phyloP scores from a whole-genome alignment of 257 asterid species.

The Nemophila menziesii region DNA sequence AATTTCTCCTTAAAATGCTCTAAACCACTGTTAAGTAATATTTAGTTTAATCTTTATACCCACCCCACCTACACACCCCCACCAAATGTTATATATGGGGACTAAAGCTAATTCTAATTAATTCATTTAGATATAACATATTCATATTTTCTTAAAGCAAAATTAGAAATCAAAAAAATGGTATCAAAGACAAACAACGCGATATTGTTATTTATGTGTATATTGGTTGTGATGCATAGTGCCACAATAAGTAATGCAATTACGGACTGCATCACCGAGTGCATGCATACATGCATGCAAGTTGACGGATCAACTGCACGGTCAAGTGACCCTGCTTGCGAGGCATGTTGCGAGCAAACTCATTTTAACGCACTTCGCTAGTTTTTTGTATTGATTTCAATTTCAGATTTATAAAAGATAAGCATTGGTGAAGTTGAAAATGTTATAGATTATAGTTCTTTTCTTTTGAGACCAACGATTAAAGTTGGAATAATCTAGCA shows the following conservation, averaged over 20 bases:
- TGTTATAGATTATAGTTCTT: no score
- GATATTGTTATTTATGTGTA: neutral
- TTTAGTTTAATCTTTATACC: neutral
- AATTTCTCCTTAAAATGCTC: slow-evolving; percentile 1
- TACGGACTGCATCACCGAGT: slow-evolving; percentile 12
- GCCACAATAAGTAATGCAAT: slow-evolving; percentile 1
- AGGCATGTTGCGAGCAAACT: slow-evolving; percentile 10
- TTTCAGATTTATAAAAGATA: no score
- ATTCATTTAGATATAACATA: neutral
- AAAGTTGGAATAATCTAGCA: no score
- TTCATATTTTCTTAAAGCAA: neutral
- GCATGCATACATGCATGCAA: slow-evolving; percentile 26
- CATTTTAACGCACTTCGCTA: no score
- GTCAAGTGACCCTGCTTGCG: slow-evolving; percentile 14
- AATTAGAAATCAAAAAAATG: slow-evolving; percentile 2
- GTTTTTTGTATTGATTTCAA: no score
- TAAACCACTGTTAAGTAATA: neutral
- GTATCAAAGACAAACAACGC: slow-evolving; percentile 4
- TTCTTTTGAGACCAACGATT: no score
- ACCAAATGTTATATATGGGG: neutral
- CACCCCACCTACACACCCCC: neutral
- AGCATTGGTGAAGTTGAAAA: no score
- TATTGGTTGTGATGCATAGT: slow-evolving; percentile 1
- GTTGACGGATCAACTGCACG: slow-evolving; percentile 3
- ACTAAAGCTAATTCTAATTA: neutral